Conservation (phyloP, 441 rosid species). For the Adansonia rubrostipa region DNA sequence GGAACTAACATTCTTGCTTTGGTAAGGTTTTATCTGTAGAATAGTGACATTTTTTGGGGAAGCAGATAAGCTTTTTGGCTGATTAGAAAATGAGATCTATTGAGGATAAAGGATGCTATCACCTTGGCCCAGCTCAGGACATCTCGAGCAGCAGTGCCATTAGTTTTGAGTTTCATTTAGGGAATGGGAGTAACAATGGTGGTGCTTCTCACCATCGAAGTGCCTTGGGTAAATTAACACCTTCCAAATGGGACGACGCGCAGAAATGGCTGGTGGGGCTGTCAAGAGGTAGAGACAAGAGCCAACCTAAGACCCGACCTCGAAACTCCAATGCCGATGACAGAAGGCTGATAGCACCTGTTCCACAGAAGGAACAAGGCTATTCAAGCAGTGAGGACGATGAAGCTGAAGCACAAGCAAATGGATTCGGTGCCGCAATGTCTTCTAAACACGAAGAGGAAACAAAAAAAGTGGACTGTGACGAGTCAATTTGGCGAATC, state of each 20-base stretch:
- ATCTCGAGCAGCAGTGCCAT: conserved; percentile 44
- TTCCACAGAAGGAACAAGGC: conserved; percentile 70
- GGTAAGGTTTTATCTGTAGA: not conserved
- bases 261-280: conserved; percentile 93
- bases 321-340: conserved; percentile 92
- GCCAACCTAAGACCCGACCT: conserved; percentile 52
- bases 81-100: conserved; percentile 67
- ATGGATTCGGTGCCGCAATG: conserved; percentile 30
- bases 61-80: conserved; percentile 2
- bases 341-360: conserved; percentile 80
- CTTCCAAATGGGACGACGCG: conserved; percentile 95
- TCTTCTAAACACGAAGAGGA: conserved; percentile 40
- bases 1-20: no score
- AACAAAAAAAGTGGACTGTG: conserved; percentile 77
- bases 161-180: conserved; percentile 78
- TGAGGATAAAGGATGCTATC: conserved; percentile 66
- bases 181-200: conserved; percentile 49
- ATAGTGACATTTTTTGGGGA: conserved; percentile 19
- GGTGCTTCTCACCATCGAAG: conserved; percentile 66
- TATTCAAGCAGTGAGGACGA: conserved; percentile 57
- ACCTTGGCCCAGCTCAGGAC: conserved; percentile 65
- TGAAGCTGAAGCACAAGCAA: conserved; percentile 20
- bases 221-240: conserved; percentile 79
- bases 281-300: conserved; percentile 47
- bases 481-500: conserved; percentile 64